Evolutionary conservation across 495 filamentous ascomycete genomes (phyloP).

Genomic region (Pyrenopolyporus hunteri): DNA sequence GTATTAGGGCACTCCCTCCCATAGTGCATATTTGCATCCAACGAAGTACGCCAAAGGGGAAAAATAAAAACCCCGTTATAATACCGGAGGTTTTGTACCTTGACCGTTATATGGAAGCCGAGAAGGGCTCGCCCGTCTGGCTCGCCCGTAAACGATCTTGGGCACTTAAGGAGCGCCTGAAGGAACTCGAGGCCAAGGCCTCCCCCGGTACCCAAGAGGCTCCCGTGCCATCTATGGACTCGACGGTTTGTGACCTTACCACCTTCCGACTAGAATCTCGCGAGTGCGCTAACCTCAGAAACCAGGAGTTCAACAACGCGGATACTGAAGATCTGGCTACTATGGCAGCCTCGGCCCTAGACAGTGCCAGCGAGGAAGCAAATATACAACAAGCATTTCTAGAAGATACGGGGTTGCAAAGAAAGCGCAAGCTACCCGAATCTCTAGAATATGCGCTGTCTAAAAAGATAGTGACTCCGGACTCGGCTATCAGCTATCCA

Average conservation of each 20-base stretch:
- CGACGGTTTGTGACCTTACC: background rate
- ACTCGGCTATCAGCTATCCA: background rate
- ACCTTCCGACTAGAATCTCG: background rate
- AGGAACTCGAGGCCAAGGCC: slow-evolving; percentile 50
- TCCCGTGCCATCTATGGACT: background rate
- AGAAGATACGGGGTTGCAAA: background rate
- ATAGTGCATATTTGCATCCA: slow-evolving; percentile 89
- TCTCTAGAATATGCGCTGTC: background rate
- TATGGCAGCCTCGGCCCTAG: background rate
- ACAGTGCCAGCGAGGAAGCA: slow-evolving; percentile 1
- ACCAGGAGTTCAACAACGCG: slow-evolving; percentile 3
- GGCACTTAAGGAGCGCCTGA: slow-evolving; percentile 72
- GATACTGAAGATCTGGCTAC: slow-evolving; percentile 1
- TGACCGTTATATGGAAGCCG: slow-evolving; percentile 83
- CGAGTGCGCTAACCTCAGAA: background rate
- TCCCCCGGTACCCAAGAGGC: slow-evolving; percentile 2
- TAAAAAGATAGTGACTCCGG: background rate
- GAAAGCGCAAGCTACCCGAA: background rate
- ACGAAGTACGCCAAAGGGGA: slow-evolving; percentile 70
- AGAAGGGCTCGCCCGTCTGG: slow-evolving; percentile 62
- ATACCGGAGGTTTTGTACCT: slow-evolving; percentile 81
- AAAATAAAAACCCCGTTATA: slow-evolving; percentile 77
- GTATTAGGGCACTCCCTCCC: slow-evolving; percentile 78
- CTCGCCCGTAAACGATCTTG: slow-evolving; percentile 70
- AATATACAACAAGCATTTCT: background rate